Conservation (phyloP, 768 basidiomycete genomes). For the Leucogyrophana mollusca region DNA sequence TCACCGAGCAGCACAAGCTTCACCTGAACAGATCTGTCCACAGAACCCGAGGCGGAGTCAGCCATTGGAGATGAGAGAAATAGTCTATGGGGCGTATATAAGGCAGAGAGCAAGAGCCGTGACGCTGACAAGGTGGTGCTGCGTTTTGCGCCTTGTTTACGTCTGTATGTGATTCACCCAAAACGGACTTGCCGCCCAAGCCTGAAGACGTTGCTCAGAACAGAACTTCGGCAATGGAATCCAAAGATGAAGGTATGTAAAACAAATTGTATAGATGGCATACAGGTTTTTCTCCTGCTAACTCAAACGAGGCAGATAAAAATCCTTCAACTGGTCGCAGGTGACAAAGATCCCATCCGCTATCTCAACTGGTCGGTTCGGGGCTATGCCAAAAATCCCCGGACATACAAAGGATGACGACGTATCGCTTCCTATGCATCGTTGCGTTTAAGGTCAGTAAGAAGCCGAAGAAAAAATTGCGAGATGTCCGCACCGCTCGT, state of each 20-base stretch:
- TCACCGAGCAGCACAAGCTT: constrained; percentile 95
- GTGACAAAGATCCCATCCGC: constrained; percentile 36
- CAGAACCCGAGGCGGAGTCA: constrained; percentile 69
- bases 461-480: no score
- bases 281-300: no score
- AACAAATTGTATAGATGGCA: no score
- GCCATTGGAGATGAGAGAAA: constrained; percentile 48
- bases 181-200: not conserved
- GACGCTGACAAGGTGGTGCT: constrained; percentile 2
- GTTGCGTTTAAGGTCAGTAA: no score
- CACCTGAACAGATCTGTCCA: constrained; percentile 93
- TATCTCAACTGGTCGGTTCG: constrained; percentile 9
- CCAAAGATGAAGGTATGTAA: no score
- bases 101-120: constrained; percentile 1
- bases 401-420: constrained; percentile 46
- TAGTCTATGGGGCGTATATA: not conserved
- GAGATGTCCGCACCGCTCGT: no score
- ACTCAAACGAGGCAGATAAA: constrained; percentile 21
- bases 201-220: no score
- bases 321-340: constrained; percentile 41
- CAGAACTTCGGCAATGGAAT: no score
- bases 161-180: constrained; percentile 14
- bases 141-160: constrained; percentile 19
- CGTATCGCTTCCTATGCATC: no score
- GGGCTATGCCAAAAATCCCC: constrained; percentile 28